Percentiles rank a stretch among this genome's conserved stretches.
Evolutionary conservation across 208 protist species (phyloP).

Genomic region (Leishmania amazonensis): DNA sequence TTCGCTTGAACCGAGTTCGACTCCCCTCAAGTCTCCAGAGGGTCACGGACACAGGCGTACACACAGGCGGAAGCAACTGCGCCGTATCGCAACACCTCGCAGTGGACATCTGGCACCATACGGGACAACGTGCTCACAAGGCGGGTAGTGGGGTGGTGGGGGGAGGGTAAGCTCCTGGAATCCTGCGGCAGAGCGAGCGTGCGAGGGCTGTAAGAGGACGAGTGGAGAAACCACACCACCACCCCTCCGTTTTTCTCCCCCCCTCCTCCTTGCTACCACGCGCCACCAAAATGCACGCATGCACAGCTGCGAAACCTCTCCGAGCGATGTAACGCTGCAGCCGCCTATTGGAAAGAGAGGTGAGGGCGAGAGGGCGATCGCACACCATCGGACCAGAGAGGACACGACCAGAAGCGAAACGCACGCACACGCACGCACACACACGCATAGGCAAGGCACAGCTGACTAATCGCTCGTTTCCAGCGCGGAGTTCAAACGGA

Average conservation of each 20-base stretch:
- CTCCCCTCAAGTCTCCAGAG: conserved; percentile 3
- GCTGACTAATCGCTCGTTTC: conserved; percentile 39
- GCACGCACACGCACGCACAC: neutral
- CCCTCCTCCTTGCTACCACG: neutral
- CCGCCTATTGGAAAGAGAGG: conserved; percentile 21
- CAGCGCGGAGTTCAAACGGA: neutral
- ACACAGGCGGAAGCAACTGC: neutral
- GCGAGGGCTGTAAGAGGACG: neutral
- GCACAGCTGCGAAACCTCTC: conserved; percentile 8
- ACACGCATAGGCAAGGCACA: conserved; percentile 28
- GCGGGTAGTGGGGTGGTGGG: neutral
- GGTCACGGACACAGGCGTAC: neutral
- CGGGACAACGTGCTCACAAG: too few relatives aligned
- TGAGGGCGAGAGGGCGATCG: neutral
- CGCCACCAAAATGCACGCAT: neutral
- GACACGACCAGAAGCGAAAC: neutral
- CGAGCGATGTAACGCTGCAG: conserved; percentile 40
- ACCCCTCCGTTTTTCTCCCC: neutral
- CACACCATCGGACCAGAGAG: neutral
- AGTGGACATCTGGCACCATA: too few relatives aligned
- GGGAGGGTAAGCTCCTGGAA: neutral
- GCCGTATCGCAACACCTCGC: too few relatives aligned
- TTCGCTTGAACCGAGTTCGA: conserved; percentile 7
- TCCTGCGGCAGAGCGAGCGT: neutral
- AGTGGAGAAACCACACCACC: neutral